Evolutionary conservation across 768 basidiomycete species (phyloP).

Genomic region (Russula foetens): DNA sequence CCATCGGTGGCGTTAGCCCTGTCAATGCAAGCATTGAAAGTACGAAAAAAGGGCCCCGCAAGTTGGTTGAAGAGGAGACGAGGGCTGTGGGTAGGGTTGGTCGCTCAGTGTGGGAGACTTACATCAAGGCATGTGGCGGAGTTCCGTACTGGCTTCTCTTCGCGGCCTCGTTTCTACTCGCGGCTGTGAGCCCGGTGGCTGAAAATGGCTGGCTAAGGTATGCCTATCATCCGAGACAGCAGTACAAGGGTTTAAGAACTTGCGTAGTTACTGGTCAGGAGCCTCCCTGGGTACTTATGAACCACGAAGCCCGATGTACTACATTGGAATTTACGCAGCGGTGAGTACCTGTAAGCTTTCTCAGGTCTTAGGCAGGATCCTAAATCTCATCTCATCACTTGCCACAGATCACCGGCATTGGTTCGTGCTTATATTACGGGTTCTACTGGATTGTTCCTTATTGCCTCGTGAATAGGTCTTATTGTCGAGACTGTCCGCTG

Average conservation of each 20-base stretch:
- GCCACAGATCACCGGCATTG: conserved; percentile 2
- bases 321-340: conserved; percentile 63
- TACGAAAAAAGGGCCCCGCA: conserved; percentile 58
- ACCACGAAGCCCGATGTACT: conserved; percentile 36
- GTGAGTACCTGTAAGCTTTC: conserved; percentile 29
- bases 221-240: conserved; percentile 5
- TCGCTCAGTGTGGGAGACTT: conserved; percentile 38
- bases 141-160: conserved; percentile 35
- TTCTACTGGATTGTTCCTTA: background rate
- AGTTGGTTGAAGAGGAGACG: conserved; percentile 66
- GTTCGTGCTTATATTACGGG: background rate
- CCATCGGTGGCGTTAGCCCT: conserved; percentile 32
- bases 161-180: conserved; percentile 28
- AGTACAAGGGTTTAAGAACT: background rate
- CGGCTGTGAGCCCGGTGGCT: conserved; percentile 35
- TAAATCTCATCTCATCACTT: background rate
- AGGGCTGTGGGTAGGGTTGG: conserved; percentile 42
- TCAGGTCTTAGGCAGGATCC: background rate
- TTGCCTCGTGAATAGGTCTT: conserved; percentile 32
- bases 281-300: conserved; percentile 21
- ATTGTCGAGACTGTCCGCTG: conserved; percentile 53
- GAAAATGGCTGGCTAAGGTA: conserved; percentile 41
- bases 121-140: conserved; percentile 35
- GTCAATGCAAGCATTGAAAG: conserved; percentile 23
- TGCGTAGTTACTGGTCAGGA: conserved; percentile 34